These are phyloP conservation scores for Trypanosoma mega DNA, from an alignment of 208 protist genomes.

Conservation along the genomic window DNA sequence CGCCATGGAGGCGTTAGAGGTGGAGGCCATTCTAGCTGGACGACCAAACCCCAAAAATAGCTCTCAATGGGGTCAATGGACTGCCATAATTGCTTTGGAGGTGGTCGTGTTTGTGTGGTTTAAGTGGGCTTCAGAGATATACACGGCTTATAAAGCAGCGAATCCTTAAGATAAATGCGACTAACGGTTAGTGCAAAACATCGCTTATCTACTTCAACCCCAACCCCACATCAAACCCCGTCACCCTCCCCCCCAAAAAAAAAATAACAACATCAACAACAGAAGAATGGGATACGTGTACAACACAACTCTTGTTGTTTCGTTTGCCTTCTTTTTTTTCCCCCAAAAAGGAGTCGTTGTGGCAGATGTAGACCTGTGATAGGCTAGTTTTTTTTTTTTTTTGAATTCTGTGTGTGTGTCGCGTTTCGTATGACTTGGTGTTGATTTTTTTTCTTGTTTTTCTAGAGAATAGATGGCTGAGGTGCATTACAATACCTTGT, in stretches of 20 bases:
- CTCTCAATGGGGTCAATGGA: conserved; percentile 47
- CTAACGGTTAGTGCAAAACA: neutral
- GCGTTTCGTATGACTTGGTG: too few relatives aligned
- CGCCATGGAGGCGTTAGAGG: conserved; percentile 34
- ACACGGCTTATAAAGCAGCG: conserved; percentile 22
- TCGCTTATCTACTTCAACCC: neutral
- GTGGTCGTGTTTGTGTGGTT: conserved; percentile 64
- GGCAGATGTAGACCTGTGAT: too few relatives aligned
- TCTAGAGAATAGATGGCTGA: too few relatives aligned
- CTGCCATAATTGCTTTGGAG: conserved; percentile 52
- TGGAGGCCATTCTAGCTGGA: conserved; percentile 52
- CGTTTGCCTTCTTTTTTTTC: conserved; percentile 16
- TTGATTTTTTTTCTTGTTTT: too few relatives aligned
- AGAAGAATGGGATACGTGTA: neutral
- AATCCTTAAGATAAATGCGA: conserved; percentile 11
- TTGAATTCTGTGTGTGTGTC: too few relatives aligned
- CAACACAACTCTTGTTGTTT: conserved; percentile 7
- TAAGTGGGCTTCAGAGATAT: conserved; percentile 59
- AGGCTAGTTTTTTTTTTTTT: conserved; percentile 13
- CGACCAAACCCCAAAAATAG: conserved; percentile 16
- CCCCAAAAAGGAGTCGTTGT: neutral
- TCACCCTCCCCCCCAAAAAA: neutral
- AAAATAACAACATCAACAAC: conserved; percentile 4
- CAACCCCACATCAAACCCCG: neutral
- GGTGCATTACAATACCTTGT: too few relatives aligned